Evolutionary conservation across 192 early-diverging fungal species (phyloP).

Genomic region (Bifiguratus adelaidae): DNA sequence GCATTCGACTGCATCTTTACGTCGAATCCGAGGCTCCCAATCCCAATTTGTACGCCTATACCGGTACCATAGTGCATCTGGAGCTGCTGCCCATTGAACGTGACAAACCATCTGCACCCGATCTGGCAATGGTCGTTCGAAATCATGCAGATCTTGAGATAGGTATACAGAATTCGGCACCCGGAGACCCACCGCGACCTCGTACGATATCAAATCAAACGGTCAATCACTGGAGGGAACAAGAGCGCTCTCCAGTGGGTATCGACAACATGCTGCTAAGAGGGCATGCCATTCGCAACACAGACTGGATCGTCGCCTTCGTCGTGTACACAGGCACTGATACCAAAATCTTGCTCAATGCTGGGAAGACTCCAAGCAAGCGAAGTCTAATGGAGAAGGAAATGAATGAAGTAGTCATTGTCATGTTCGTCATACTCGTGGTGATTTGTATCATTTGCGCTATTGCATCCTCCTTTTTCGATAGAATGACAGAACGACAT

Average conservation of each 20-base stretch:
- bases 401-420: conserved; percentile 65
- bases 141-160: too few species aligned
- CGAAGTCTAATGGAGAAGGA: conserved; percentile 75
- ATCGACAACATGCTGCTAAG: conserved; percentile 79
- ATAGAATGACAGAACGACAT: too few species aligned
- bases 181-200: conserved; percentile 6
- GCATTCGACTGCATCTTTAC: conserved; percentile 45
- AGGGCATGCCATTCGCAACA: conserved; percentile 85
- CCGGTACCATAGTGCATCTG: conserved; percentile 52
- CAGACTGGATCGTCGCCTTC: conserved; percentile 79
- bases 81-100: too few species aligned
- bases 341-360: conserved; percentile 89
- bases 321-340: conserved; percentile 79
- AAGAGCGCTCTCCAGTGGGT: conserved; percentile 49
- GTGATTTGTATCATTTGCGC: conserved; percentile 16
- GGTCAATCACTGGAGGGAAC: conserved; percentile 7
- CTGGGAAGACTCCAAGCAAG: conserved; percentile 84
- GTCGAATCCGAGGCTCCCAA: conserved; percentile 71
- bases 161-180: too few species aligned
- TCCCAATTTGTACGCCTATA: conserved; percentile 67
- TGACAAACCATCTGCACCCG: background rate
- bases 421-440: conserved; percentile 20
- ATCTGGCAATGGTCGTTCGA: too few species aligned
- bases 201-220: too few species aligned
- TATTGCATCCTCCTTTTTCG: background rate